Conservation (phyloP, 2,329 filamentous ascomycete species). For the Emergomyces africanus region DNA sequence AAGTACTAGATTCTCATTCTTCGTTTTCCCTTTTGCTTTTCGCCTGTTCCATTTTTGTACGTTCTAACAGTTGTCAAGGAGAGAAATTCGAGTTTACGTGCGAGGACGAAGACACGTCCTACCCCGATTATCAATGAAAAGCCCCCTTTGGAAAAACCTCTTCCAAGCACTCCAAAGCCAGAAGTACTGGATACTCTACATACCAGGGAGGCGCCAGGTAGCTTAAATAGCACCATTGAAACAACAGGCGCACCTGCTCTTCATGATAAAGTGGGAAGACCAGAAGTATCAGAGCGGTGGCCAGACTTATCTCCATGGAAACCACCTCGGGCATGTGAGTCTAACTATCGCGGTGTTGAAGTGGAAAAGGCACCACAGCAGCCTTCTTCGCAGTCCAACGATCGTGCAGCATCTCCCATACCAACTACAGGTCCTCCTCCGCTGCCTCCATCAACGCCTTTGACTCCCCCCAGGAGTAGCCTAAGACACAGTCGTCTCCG, state of each 20-base stretch:
- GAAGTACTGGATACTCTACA: background rate
- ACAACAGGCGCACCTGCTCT: conserved; percentile 1
- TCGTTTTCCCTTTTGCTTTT: background rate
- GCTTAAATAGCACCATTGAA: conserved; percentile 4
- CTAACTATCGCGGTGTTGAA: background rate
- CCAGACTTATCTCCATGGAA: conserved; percentile 5
- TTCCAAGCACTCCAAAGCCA: conserved; percentile 7
- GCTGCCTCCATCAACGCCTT: background rate
- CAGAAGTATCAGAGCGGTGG: conserved; percentile 8
- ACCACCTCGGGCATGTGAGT: background rate
- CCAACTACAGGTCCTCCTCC: background rate
- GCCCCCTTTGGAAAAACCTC: conserved; percentile 9
- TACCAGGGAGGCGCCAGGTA: background rate
- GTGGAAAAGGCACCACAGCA: background rate
- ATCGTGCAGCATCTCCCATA: background rate
- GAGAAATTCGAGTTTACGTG: background rate
- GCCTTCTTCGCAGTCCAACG: background rate
- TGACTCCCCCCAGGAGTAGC: background rate
- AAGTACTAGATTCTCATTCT: background rate
- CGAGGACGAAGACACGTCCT: background rate
- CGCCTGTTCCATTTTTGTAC: background rate
- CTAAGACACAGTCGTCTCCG: background rate
- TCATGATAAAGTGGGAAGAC: background rate
- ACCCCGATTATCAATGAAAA: conserved; percentile 1
- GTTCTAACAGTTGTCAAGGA: background rate